Conservation (phyloP, 73 alveolate genomes). For the Paramecium sexaurelia region DNA sequence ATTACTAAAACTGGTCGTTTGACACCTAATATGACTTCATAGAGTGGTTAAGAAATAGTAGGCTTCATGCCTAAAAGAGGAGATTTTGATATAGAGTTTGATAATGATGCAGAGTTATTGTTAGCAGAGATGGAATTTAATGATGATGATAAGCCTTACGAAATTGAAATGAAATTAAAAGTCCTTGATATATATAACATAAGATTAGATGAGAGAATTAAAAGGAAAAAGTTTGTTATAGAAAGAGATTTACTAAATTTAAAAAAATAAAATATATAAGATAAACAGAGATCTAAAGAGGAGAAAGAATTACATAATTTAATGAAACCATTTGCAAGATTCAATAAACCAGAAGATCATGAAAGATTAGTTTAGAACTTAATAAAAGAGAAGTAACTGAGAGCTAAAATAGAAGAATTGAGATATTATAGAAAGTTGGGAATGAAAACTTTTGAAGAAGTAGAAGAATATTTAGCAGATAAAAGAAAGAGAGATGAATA, state of each 20-base stretch:
- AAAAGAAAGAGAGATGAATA: constrained; percentile 73
- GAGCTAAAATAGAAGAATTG: constrained; percentile 79
- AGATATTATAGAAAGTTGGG: constrained; percentile 79
- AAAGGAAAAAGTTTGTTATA: constrained; percentile 93
- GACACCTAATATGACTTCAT: constrained; percentile 69
- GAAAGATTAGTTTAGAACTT: constrained; percentile 75
- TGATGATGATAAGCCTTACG: constrained; percentile 93
- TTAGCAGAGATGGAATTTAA: constrained; percentile 95
- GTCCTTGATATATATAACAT: constrained; percentile 93
- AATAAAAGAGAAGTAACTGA: constrained; percentile 75
- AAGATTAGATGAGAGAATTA: constrained; percentile 94
- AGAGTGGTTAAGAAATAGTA: constrained; percentile 84
- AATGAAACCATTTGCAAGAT: constrained; percentile 88
- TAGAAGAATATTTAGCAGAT: constrained; percentile 76
- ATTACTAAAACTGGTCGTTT: constrained; percentile 73
- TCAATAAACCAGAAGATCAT: constrained; percentile 80
- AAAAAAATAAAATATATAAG: constrained; percentile 70
- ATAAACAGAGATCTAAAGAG: constrained; percentile 75
- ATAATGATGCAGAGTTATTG: constrained; percentile 94
- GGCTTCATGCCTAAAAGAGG: constrained; percentile 98
- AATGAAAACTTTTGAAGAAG: constrained; percentile 76
- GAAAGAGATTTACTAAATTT: constrained; percentile 94
- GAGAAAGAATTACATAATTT: constrained; percentile 75
- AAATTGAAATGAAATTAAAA: constrained; percentile 86
- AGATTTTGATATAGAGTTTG: constrained; percentile 97